Conservation (phyloP, 163 green algal genomes). For the Chloromonas sp. region DNA sequence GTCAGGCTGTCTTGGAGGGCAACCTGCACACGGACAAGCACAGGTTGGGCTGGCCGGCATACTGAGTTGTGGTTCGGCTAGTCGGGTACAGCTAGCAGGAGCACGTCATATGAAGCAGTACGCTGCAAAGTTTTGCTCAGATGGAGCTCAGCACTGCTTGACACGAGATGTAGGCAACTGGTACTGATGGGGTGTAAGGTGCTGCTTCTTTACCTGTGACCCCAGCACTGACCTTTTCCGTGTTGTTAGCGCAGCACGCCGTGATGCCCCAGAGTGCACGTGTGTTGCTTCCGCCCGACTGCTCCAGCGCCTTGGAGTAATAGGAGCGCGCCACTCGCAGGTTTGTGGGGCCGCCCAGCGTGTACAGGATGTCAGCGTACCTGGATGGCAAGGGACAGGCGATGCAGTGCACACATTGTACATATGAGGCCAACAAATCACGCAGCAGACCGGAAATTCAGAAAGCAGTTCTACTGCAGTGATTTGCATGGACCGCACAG, state of each 20-base stretch:
- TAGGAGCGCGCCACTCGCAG: conserved; percentile 31
- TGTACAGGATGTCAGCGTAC: conserved; percentile 17
- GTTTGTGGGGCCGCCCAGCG: conserved; percentile 10
- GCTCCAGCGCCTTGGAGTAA: conserved; percentile 47
- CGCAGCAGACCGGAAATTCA: too few relatives aligned
- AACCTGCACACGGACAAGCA: conserved; percentile 12
- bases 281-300: conserved; percentile 23
- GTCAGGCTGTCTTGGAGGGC: conserved; percentile 25
- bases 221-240: conserved; percentile 23
- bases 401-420: too few relatives aligned
- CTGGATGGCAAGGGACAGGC: neutral
- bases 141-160: neutral
- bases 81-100: neutral
- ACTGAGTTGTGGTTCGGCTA: too few relatives aligned
- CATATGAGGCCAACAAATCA: too few relatives aligned
- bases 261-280: conserved; percentile 41
- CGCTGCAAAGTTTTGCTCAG: neutral
- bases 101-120: neutral
- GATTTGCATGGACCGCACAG: too few relatives aligned
- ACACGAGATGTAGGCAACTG: neutral
- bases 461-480: too few relatives aligned
- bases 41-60: neutral
- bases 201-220: neutral
- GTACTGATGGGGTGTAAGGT: neutral
- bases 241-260: conserved; percentile 27